These are phyloP conservation scores for Russula vinacea DNA, from an alignment of 768 basidiomycete species.

Conservation along the genomic window DNA sequence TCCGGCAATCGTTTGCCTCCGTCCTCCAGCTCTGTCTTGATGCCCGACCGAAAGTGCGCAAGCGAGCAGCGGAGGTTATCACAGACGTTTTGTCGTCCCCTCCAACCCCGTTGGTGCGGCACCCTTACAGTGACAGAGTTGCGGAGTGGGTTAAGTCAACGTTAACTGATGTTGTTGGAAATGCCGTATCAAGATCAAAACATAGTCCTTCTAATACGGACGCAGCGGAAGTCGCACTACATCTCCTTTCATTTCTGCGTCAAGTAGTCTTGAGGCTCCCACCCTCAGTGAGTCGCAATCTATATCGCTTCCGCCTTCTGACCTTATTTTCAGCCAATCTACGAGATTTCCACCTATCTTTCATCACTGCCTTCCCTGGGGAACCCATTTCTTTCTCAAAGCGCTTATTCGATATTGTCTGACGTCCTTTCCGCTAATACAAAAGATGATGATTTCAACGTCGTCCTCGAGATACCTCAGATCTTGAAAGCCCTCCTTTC, in stretches of 20 bases:
- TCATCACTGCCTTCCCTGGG: constrained; percentile 82
- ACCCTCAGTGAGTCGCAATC: constrained; percentile 54
- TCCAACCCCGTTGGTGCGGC: constrained; percentile 68
- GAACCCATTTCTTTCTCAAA: constrained; percentile 85
- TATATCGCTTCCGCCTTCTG: constrained; percentile 7
- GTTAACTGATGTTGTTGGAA: constrained; percentile 61
- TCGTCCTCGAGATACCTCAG: constrained; percentile 53
- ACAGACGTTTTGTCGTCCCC: constrained; percentile 72
- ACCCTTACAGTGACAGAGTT: constrained; percentile 83
- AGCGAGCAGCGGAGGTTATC: constrained; percentile 82
- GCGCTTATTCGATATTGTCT: constrained; percentile 81
- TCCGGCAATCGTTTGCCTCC: constrained; percentile 82
- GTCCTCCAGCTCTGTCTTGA: constrained; percentile 82
- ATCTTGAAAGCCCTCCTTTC: constrained; percentile 66
- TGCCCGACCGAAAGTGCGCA: constrained; percentile 90
- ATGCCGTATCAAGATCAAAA: constrained; percentile 59
- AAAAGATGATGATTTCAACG: constrained; percentile 48
- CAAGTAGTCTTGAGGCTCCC: constrained; percentile 61
- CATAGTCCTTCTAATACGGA: constrained; percentile 52
- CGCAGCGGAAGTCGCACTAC: constrained; percentile 71
- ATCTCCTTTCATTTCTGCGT: constrained; percentile 69
- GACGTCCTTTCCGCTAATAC: constrained; percentile 63
- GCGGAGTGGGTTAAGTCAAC: constrained; percentile 73
- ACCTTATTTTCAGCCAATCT: constrained; percentile 55
- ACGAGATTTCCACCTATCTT: constrained; percentile 64